phyloP scores from a whole-genome alignment of 768 basidiomycete species.

The Rhizopogon vulgaris region DNA sequence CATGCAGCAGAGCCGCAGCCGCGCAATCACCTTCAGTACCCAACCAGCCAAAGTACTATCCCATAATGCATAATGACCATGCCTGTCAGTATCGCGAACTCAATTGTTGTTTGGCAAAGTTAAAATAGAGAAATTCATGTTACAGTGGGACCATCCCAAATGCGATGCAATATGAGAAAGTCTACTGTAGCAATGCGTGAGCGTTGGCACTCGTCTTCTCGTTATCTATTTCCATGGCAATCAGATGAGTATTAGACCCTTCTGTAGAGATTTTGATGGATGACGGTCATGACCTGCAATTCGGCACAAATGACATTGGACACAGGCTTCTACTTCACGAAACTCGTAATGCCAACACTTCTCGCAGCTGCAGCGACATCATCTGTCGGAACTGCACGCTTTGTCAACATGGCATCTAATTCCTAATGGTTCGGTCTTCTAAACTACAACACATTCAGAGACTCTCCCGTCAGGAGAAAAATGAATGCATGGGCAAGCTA shows the following conservation, averaged over 20 bases:
- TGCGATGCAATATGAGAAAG: too few species aligned
- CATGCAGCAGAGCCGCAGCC: too few species aligned
- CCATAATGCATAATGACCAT: too few species aligned
- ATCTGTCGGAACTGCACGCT: constrained; percentile 26
- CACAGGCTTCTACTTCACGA: constrained; percentile 3
- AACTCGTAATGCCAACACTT: constrained; percentile 28
- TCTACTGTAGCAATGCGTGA: too few species aligned
- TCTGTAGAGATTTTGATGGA: constrained; percentile 21
- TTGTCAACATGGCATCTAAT: constrained; percentile 29
- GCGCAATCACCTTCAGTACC: too few species aligned
- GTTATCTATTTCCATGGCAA: neutral
- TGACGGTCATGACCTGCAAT: constrained; percentile 20
- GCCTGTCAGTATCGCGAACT: too few species aligned
- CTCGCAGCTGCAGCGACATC: constrained; percentile 23
- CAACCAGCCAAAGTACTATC: too few species aligned
- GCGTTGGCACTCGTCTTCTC: neutral
- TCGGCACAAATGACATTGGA: constrained; percentile 17
- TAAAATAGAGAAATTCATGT: too few species aligned
- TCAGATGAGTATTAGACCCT: constrained; percentile 26
- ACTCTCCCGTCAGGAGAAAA: constrained; percentile 16
- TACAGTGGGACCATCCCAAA: too few species aligned
- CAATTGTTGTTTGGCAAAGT: too few species aligned
- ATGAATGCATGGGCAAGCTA: constrained; percentile 4
- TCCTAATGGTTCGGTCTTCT: constrained; percentile 16
- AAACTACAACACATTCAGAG: constrained; percentile 22